Conservation (phyloP, 2,329 filamentous ascomycete species). For the Aspergillus cejpii region DNA sequence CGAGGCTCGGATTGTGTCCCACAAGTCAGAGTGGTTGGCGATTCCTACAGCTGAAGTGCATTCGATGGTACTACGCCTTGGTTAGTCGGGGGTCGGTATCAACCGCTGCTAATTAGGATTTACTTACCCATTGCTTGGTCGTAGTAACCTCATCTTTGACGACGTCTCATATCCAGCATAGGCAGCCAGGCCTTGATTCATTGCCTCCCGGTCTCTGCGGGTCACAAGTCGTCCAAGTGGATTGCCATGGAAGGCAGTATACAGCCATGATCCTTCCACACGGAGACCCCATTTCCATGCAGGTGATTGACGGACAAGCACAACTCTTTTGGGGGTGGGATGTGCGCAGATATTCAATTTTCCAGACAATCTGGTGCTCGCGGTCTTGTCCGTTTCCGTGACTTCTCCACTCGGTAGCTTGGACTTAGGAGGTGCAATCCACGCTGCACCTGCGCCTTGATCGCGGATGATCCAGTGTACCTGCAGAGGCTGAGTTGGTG, state of each 20-base stretch:
- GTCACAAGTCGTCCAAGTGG: slow-evolving; percentile 17
- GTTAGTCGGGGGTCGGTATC: too few relatives aligned
- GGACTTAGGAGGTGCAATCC: slow-evolving; percentile 21
- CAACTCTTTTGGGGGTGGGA: slow-evolving; percentile 15
- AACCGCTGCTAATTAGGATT: neutral
- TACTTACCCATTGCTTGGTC: slow-evolving; percentile 15
- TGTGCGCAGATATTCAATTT: slow-evolving; percentile 16
- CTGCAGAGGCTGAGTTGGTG: slow-evolving; percentile 10
- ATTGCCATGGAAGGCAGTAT: slow-evolving; percentile 18
- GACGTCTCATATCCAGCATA: slow-evolving; percentile 15
- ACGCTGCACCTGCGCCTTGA: slow-evolving; percentile 16
- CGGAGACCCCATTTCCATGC: neutral
- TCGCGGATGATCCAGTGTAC: slow-evolving; percentile 24
- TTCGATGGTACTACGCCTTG: slow-evolving; percentile 13
- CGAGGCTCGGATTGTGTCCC: slow-evolving; percentile 16
- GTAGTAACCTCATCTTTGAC: slow-evolving; percentile 17
- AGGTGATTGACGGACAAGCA: neutral
- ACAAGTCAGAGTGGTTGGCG: slow-evolving; percentile 21
- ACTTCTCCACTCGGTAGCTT: slow-evolving; percentile 13
- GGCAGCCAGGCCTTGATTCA: slow-evolving; percentile 11
- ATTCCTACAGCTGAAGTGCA: slow-evolving; percentile 19
- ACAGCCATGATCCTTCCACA: slow-evolving; percentile 20
- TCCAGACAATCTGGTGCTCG: slow-evolving; percentile 17
- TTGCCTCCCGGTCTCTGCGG: slow-evolving; percentile 15
- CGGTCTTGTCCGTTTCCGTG: slow-evolving; percentile 20